Percentiles rank a stretch among this genome's conserved stretches.
Evolutionary conservation across 805 yeast genomes (phyloP).

Genomic region (Metschnikowia rubicola): DNA sequence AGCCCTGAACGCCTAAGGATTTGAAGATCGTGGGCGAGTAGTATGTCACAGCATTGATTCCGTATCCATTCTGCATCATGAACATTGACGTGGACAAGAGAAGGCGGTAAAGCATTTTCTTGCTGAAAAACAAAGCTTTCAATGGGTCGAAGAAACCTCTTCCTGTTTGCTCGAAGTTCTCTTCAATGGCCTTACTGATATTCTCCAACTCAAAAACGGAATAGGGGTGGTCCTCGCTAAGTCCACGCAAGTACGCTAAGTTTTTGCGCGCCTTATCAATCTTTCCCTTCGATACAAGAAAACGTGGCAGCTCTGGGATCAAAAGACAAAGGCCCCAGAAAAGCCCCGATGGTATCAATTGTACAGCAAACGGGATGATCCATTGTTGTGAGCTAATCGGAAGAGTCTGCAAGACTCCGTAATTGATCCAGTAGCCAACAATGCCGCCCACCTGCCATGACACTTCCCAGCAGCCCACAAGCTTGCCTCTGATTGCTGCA

Average conservation of each 20-base stretch:
- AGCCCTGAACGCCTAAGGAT: slow-evolving; percentile 46
- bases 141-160: slow-evolving; percentile 40
- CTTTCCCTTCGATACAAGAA: slow-evolving; percentile 35
- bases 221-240: slow-evolving; percentile 37
- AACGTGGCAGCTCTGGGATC: slow-evolving; percentile 47
- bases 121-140: slow-evolving; percentile 28
- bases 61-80: slow-evolving; percentile 45
- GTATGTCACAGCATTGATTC: slow-evolving; percentile 50
- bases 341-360: slow-evolving; percentile 43
- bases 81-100: slow-evolving; percentile 37
- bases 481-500: slow-evolving; percentile 42
- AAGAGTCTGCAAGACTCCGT: slow-evolving; percentile 40
- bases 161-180: slow-evolving; percentile 29
- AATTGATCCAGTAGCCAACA: slow-evolving; percentile 49
- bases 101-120: slow-evolving; percentile 32
- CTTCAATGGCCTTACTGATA: slow-evolving; percentile 24
- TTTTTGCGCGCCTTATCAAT: slow-evolving; percentile 31
- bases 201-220: slow-evolving; percentile 36
- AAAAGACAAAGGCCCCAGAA: slow-evolving; percentile 38
- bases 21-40: slow-evolving; percentile 52
- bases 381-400: slow-evolving; percentile 38
- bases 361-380: slow-evolving; percentile 47
- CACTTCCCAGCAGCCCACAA: slow-evolving; percentile 46
- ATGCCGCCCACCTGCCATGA: slow-evolving; percentile 50
- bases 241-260: slow-evolving; percentile 36